These are phyloP conservation scores for Schwanniomyces sp. DNA, from an alignment of 805 yeast genomes.

Conservation along the genomic window DNA sequence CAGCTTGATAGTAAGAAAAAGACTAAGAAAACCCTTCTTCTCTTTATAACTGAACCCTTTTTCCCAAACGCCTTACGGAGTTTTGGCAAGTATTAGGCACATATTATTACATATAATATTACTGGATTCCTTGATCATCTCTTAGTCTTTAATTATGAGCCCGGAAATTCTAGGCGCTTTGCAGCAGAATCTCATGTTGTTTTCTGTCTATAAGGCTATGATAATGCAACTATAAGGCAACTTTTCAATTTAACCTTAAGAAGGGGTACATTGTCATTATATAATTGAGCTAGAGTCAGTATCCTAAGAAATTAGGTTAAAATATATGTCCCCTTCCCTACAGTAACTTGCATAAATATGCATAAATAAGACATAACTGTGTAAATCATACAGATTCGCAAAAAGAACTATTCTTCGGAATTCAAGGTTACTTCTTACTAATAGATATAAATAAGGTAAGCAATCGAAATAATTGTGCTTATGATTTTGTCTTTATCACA, in stretches of 20 bases:
- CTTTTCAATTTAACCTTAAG: too few relatives aligned
- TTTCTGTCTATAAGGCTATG: too few relatives aligned
- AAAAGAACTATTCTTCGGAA: neutral
- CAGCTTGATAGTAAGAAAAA: too few relatives aligned
- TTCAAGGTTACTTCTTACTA: neutral
- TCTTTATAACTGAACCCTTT: too few relatives aligned
- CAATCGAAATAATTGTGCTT: neutral
- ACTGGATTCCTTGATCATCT: too few relatives aligned
- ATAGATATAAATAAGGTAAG: neutral
- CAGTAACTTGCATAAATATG: neutral
- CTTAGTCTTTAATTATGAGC: too few relatives aligned
- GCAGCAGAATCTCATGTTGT: too few relatives aligned
- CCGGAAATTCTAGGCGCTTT: too few relatives aligned
- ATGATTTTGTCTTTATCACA: neutral
- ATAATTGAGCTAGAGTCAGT: neutral
- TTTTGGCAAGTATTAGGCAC: too few relatives aligned
- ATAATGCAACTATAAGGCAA: neutral
- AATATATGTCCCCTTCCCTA: neutral
- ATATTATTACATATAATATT: too few relatives aligned
- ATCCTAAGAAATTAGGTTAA: neutral
- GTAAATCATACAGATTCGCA: neutral
- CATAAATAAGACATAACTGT: neutral
- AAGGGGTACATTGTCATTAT: neutral
- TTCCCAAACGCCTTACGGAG: too few relatives aligned
- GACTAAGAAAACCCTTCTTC: too few relatives aligned